phyloP scores from a whole-genome alignment of 2,329 filamentous ascomycete species.

The Ceratocystis huliohia region DNA sequence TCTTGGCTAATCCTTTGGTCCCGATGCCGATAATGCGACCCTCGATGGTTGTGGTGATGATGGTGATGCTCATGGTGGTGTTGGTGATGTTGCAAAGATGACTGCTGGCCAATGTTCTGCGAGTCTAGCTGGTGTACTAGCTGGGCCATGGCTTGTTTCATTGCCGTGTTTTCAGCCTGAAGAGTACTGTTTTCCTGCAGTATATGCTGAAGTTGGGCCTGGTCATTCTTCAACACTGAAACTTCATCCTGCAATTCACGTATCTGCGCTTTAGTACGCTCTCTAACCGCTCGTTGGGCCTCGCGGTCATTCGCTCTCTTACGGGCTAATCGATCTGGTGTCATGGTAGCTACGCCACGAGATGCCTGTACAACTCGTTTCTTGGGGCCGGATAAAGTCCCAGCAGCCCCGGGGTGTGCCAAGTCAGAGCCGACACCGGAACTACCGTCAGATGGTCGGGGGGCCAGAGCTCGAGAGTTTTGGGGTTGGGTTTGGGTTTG shows the following conservation, averaged over 20 bases:
- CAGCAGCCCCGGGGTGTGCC: conserved; percentile 18
- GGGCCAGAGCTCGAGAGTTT: conserved; percentile 15
- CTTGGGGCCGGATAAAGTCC: conserved; percentile 13
- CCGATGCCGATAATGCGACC: conserved; percentile 8
- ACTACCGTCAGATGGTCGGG: conserved; percentile 13
- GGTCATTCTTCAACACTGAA: conserved; percentile 19
- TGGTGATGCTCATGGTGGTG: conserved; percentile 18
- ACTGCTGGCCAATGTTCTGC: conserved; percentile 6
- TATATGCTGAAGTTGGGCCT: conserved; percentile 56
- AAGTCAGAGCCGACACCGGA: background rate
- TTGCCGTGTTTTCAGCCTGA: conserved; percentile 67
- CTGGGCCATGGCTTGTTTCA: conserved; percentile 38
- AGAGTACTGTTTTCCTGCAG: conserved; percentile 64
- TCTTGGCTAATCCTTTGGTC: conserved; percentile 10
- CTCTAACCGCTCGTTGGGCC: conserved; percentile 71
- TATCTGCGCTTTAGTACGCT: conserved; percentile 70
- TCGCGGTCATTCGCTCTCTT: conserved; percentile 55
- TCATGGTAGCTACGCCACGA: conserved; percentile 45
- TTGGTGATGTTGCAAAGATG: background rate
- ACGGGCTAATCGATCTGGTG: conserved; percentile 61
- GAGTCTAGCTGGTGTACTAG: conserved; percentile 18
- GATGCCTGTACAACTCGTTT: conserved; percentile 13
- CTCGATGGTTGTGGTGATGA: conserved; percentile 14
- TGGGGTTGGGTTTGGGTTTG: conserved; percentile 10
- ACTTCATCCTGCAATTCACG: conserved; percentile 40